Percentiles rank a stretch among this genome's conserved stretches.
phyloP scores from a whole-genome alignment of 768 basidiomycete genomes.

The Porpolomopsis calyptriformis region DNA sequence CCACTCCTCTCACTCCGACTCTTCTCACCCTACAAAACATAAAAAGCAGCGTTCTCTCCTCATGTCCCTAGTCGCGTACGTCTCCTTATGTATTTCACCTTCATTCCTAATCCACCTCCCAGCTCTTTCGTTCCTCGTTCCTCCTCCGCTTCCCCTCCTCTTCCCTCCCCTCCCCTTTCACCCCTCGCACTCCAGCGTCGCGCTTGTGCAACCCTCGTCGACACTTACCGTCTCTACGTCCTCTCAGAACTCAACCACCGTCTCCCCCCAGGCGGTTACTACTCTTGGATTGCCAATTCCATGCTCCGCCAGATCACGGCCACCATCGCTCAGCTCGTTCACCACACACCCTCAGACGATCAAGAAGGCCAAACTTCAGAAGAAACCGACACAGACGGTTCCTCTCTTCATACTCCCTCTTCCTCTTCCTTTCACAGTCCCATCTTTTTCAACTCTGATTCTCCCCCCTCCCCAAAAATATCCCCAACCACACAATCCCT shows the following conservation, averaged over 20 bases:
- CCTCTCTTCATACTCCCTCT: constrained; percentile 38
- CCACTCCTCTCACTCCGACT: constrained; percentile 26
- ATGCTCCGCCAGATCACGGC: constrained; percentile 38
- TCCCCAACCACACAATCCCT: no score
- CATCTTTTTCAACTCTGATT: constrained; percentile 7
- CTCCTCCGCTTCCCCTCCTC: constrained; percentile 23
- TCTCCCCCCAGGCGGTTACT: constrained; percentile 33
- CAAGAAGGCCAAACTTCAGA: constrained; percentile 32
- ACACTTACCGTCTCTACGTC: constrained; percentile 52
- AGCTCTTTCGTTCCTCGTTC: constrained; percentile 16
- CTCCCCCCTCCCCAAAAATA: constrained; percentile 22
- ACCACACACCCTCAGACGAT: constrained; percentile 27
- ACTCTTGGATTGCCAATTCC: constrained; percentile 43
- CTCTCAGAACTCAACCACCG: constrained; percentile 39
- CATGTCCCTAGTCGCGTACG: constrained; percentile 57
- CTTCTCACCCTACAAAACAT: constrained; percentile 33
- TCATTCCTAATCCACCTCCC: constrained; percentile 12
- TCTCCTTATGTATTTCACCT: constrained; percentile 6
- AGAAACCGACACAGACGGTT: constrained; percentile 37
- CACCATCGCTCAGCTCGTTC: constrained; percentile 32
- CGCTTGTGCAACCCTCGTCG: no score
- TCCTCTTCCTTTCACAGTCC: constrained; percentile 20
- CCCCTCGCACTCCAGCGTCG: constrained; percentile 20
- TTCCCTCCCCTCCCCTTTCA: constrained; percentile 19
- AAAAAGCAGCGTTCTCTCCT: constrained; percentile 64